Conservation (phyloP, 2,329 filamentous ascomycete genomes). For the Epichloe typhina region DNA sequence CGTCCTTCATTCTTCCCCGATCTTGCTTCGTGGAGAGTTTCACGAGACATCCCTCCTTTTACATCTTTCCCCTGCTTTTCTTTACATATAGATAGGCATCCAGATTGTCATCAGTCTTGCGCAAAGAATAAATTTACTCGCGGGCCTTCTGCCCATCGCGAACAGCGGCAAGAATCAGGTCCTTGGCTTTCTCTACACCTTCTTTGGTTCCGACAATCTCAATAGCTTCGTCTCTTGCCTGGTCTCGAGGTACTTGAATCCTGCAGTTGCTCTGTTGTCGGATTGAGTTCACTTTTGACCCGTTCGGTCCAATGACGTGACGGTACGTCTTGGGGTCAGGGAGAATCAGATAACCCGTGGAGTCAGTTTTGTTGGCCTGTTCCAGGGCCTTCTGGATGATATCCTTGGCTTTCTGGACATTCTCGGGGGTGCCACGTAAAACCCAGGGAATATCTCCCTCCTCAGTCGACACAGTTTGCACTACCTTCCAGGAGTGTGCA, state of each 20-base stretch:
- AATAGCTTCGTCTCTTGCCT: slow-evolving; percentile 67
- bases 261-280: slow-evolving; percentile 85
- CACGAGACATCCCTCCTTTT: not conserved
- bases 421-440: slow-evolving; percentile 66
- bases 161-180: slow-evolving; percentile 78
- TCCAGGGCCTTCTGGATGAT: slow-evolving; percentile 60
- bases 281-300: slow-evolving; percentile 85
- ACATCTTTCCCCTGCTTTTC: not conserved
- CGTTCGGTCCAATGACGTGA: slow-evolving; percentile 77
- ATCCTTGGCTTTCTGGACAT: slow-evolving; percentile 68
- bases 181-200: slow-evolving; percentile 74
- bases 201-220: slow-evolving; percentile 72
- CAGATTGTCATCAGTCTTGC: not conserved
- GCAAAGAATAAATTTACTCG: slow-evolving; percentile 11
- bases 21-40: not conserved
- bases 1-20: not conserved
- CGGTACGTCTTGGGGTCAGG: slow-evolving; percentile 84
- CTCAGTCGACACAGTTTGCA: slow-evolving; percentile 48
- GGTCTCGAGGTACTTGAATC: slow-evolving; percentile 82
- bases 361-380: slow-evolving; percentile 53
- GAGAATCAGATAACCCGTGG: slow-evolving; percentile 77
- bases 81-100: not conserved
- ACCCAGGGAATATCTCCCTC: slow-evolving; percentile 79
- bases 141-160: slow-evolving; percentile 38
- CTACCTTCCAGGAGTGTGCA: slow-evolving; percentile 71